Evolutionary conservation across 2,329 filamentous ascomycete species (phyloP).

Genomic region (Claviceps maximensis): DNA sequence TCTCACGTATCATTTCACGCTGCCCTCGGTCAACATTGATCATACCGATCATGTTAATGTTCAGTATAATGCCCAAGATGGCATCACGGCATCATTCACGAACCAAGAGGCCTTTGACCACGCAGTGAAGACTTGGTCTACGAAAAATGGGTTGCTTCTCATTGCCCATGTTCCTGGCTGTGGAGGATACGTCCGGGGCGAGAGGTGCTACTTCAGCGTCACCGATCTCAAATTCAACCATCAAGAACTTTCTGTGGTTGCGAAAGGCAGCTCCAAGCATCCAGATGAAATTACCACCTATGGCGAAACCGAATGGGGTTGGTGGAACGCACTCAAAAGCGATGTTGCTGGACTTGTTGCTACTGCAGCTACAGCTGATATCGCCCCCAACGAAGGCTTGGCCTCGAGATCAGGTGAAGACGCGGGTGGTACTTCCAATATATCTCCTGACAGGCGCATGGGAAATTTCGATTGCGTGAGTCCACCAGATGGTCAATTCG

Average conservation of each 20-base stretch:
- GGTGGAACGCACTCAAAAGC: conserved; percentile 9
- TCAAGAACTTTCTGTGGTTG: conserved; percentile 8
- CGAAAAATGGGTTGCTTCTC: conserved; percentile 12
- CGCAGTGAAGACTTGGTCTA: conserved; percentile 12
- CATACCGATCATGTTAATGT: conserved; percentile 12
- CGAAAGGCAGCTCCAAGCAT: conserved; percentile 9
- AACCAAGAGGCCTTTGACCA: conserved; percentile 12
- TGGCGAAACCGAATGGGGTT: conserved; percentile 15
- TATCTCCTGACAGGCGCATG: background rate
- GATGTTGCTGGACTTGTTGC: background rate
- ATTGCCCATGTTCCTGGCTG: conserved; percentile 15
- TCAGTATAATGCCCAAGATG: conserved; percentile 2
- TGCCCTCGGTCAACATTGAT: conserved; percentile 18
- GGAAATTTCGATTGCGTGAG: background rate
- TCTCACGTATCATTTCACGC: conserved; percentile 15
- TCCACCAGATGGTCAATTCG: background rate
- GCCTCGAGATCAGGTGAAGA: background rate
- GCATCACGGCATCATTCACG: conserved; percentile 9
- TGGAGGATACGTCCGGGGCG: conserved; percentile 12
- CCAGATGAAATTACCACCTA: conserved; percentile 12
- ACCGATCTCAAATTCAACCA: conserved; percentile 9
- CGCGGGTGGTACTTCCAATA: background rate
- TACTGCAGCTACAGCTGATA: background rate
- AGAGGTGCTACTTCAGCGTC: conserved; percentile 19
- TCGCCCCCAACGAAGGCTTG: background rate